Percentiles rank a stretch among this genome's conserved stretches.
Evolutionary conservation across 495 filamentous ascomycete species (phyloP).

Genomic region (Neurospora discreta): DNA sequence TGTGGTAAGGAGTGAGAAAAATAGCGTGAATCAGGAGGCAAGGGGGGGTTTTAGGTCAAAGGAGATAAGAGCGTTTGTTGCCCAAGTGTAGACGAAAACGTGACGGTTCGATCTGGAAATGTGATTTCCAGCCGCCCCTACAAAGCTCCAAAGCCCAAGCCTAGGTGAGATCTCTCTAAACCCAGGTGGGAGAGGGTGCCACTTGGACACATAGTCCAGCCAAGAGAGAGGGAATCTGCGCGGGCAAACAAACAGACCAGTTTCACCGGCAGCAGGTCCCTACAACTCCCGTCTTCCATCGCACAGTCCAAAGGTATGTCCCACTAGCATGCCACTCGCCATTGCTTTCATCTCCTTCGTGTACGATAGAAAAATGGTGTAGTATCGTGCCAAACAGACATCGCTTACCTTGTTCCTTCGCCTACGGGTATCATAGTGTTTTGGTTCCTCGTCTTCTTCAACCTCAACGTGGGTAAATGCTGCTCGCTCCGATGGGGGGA

Average conservation of each 20-base stretch:
- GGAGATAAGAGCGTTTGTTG: neutral
- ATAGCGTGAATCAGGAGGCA: neutral
- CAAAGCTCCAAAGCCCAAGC: neutral
- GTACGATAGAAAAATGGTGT: neutral
- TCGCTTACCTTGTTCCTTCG: slow-evolving; percentile 13
- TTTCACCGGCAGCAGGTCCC: neutral
- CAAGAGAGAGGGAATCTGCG: neutral
- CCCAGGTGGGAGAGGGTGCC: neutral
- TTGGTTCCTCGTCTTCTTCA: slow-evolving; percentile 4
- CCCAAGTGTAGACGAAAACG: neutral
- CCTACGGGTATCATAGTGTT: neutral
- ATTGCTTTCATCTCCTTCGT: neutral
- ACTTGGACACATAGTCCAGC: neutral
- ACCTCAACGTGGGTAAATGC: slow-evolving; percentile 9
- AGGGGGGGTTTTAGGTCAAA: neutral
- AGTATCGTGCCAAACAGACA: neutral
- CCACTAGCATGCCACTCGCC: neutral
- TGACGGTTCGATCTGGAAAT: neutral
- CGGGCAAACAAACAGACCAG: neutral
- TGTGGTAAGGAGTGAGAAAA: neutral
- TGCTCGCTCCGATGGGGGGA: slow-evolving; percentile 5
- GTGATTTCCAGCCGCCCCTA: neutral
- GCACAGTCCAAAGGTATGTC: neutral
- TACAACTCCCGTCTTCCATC: neutral
- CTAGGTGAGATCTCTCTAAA: neutral